phyloP scores from a whole-genome alignment of 2,329 filamentous ascomycete genomes.

The Neofusicoccum umdonicola region DNA sequence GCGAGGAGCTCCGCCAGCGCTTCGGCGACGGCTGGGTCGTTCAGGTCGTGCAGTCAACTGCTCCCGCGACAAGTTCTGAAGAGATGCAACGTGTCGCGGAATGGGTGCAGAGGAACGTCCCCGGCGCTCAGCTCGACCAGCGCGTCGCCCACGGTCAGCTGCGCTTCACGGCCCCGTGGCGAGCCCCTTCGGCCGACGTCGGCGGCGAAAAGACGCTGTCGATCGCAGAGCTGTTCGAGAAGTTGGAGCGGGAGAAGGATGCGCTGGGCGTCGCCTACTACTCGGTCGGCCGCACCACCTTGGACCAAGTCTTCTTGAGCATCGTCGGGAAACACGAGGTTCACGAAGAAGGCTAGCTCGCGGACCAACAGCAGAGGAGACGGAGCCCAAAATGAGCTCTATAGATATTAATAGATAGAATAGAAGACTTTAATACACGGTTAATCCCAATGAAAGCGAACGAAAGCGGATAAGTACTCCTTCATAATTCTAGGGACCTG shows the following conservation, averaged over 20 bases:
- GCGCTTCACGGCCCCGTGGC: constrained; percentile 56
- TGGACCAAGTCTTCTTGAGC: constrained; percentile 86
- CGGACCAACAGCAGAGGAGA: too few relatives aligned
- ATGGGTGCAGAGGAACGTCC: constrained; percentile 65
- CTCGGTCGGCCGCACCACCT: constrained; percentile 78
- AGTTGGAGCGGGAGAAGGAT: constrained; percentile 66
- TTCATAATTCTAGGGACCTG: too few relatives aligned
- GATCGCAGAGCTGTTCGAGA: constrained; percentile 67
- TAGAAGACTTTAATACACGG: too few relatives aligned
- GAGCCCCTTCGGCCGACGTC: background rate
- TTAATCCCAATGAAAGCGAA: too few relatives aligned
- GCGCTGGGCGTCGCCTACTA: constrained; percentile 77
- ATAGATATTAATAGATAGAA: too few relatives aligned
- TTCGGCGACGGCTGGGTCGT: constrained; percentile 80
- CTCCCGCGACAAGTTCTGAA: constrained; percentile 67
- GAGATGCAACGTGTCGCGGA: constrained; percentile 65
- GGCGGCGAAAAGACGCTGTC: background rate
- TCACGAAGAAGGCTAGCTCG: constrained; percentile 19
- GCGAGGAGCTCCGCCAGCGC: constrained; percentile 66
- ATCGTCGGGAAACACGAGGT: constrained; percentile 62
- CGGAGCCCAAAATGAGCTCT: too few relatives aligned
- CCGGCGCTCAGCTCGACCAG: constrained; percentile 60
- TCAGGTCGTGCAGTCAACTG: constrained; percentile 72
- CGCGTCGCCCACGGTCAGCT: constrained; percentile 83
- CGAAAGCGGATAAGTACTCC: too few relatives aligned